Evolutionary conservation across 176 grass and related monocot species (phyloP).

Genomic region (maize (Zea mays)): Zm-B73-REFERENCE-NAM-5.0 NC_050100.1:9136501-9137000

Average conservation of each 20-base stretch:
- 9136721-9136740: slow-evolving; percentile 53
- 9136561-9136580: not conserved
- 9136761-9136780: slow-evolving; percentile 75
- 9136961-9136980: slow-evolving; percentile 1
- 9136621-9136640: slow-evolving; percentile 71
- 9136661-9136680: not conserved
- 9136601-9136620: slow-evolving; percentile 72
- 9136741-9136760: slow-evolving; percentile 68
- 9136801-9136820: no score
- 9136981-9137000: not conserved
- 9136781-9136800: slow-evolving; percentile 55
- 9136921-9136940: no score
- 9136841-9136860: slow-evolving; percentile 35
- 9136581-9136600: slow-evolving; percentile 32
- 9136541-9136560: not conserved
- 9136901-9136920: no score
- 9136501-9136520: slow-evolving; percentile 77
- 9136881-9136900: not conserved
- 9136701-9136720: not conserved
- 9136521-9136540: not conserved
- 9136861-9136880: slow-evolving; percentile 10
- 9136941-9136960: slow-evolving; percentile 26
- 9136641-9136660: slow-evolving; percentile 44
- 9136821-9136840: slow-evolving; percentile 28
- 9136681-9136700: not conserved